These are phyloP conservation scores for Yarrowia alimentaria DNA, from an alignment of 805 yeast genomes.

Conservation along the genomic window DNA sequence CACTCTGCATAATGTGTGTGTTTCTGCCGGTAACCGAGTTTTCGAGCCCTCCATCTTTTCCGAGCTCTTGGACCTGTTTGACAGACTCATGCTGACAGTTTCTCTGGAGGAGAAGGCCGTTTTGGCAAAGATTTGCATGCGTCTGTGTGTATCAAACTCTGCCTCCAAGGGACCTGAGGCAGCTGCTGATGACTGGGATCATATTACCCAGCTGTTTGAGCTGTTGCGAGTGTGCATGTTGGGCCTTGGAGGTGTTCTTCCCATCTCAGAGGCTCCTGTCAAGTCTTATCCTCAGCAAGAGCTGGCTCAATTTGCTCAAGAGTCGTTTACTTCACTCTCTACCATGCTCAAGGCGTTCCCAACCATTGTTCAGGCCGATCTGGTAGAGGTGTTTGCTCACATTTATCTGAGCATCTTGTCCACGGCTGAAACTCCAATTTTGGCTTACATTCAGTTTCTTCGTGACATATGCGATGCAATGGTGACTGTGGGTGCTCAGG, in stretches of 20 bases:
- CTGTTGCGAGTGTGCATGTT: conserved; percentile 66
- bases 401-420: conserved; percentile 13
- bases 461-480: conserved; percentile 15
- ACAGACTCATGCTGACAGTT: conserved; percentile 64
- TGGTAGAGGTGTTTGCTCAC: conserved; percentile 36
- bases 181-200: conserved; percentile 48
- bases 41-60: conserved; percentile 26
- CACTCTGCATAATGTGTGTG: conserved; percentile 24
- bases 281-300: conserved; percentile 14
- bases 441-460: conserved; percentile 24
- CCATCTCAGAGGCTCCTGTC: conserved; percentile 15
- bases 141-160: conserved; percentile 44
- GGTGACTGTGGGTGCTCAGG: conserved; percentile 3
- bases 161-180: no score
- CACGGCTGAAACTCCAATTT: conserved; percentile 6
- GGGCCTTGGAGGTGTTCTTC: conserved; percentile 49
- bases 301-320: conserved; percentile 15
- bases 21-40: conserved; percentile 7
- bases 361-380: conserved; percentile 62
- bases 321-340: conserved; percentile 45
- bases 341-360: conserved; percentile 67
- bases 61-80: conserved; percentile 74
- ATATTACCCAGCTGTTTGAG: conserved; percentile 80
- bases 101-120: conserved; percentile 47
- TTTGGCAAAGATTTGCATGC: conserved; percentile 56